These are phyloP conservation scores for Ustilago hordei DNA, from an alignment of 1,284 basidiomycete genomes.

Conservation along the genomic window DNA sequence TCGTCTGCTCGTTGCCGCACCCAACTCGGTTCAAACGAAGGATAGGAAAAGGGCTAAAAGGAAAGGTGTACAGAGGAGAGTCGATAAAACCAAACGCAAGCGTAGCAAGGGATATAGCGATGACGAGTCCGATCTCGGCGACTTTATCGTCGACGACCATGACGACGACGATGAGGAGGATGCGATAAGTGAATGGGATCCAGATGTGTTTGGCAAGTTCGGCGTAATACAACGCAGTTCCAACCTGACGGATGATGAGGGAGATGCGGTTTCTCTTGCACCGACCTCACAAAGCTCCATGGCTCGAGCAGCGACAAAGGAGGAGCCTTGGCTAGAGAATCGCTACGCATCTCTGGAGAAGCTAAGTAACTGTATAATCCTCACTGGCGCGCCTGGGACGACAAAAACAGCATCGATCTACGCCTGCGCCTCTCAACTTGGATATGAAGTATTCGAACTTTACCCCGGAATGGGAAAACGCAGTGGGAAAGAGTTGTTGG, in stretches of 20 bases:
- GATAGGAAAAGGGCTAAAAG: slow-evolving; percentile 16
- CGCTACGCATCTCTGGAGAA: slow-evolving; percentile 16
- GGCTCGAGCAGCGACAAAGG: neutral
- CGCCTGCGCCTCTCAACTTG: slow-evolving; percentile 75
- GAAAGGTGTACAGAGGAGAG: slow-evolving; percentile 38
- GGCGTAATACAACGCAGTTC: slow-evolving; percentile 15
- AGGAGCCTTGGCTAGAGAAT: neutral
- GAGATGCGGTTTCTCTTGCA: neutral
- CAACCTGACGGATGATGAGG: slow-evolving; percentile 5
- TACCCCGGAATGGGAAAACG: slow-evolving; percentile 89
- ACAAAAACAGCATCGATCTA: slow-evolving; percentile 67
- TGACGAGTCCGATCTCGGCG: slow-evolving; percentile 40
- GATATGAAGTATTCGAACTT: slow-evolving; percentile 96
- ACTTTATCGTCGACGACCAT: slow-evolving; percentile 58
- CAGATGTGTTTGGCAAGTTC: slow-evolving; percentile 56
- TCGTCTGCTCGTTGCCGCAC: slow-evolving; percentile 38
- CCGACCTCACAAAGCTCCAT: neutral
- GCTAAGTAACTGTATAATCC: slow-evolving; percentile 71
- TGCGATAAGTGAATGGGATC: slow-evolving; percentile 35
- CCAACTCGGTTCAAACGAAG: slow-evolving; percentile 14
- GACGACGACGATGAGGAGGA: slow-evolving; percentile 44
- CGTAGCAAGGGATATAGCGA: slow-evolving; percentile 20
- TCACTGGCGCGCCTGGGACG: slow-evolving; percentile 77
- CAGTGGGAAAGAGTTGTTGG: slow-evolving; percentile 81
- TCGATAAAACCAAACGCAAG: slow-evolving; percentile 21